Percentiles rank a stretch among this genome's conserved stretches.
Conservation (phyloP, 2,329 filamentous ascomycete genomes). For the Oidium heveae region DNA sequence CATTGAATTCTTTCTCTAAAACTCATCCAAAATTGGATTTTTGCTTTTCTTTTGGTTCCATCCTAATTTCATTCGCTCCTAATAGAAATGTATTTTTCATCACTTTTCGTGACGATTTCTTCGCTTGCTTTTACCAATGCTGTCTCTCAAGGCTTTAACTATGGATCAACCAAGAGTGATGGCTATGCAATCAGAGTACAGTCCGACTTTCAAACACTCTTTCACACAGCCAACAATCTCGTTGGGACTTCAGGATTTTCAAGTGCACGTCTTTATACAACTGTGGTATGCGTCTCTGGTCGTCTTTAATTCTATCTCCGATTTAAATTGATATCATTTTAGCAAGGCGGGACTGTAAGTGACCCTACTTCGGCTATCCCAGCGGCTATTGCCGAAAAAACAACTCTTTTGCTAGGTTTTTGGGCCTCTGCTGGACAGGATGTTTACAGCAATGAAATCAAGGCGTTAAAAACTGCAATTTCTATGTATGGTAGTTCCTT, state of each 20-base stretch:
- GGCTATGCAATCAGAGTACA: constrained; percentile 29
- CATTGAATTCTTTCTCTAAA: too few relatives aligned
- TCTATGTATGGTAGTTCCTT: constrained; percentile 40
- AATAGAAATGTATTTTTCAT: not conserved
- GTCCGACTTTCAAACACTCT: constrained; percentile 41
- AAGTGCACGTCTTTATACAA: constrained; percentile 51
- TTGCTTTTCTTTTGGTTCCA: too few relatives aligned
- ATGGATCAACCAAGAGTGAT: constrained; percentile 39
- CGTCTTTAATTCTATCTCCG: too few relatives aligned
- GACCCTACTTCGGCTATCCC: constrained; percentile 48
- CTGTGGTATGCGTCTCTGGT: constrained; percentile 17
- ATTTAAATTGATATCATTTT: constrained; percentile 7
- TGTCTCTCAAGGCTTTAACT: constrained; percentile 34
- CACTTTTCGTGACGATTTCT: not conserved
- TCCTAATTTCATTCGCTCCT: too few relatives aligned
- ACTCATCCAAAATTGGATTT: too few relatives aligned
- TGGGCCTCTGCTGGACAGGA: constrained; percentile 50
- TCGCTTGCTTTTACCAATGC: constrained; percentile 5
- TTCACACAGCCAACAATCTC: constrained; percentile 38
- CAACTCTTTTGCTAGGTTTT: constrained; percentile 54
- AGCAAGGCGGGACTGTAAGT: constrained; percentile 37
- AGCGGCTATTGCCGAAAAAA: constrained; percentile 60
- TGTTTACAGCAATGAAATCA: constrained; percentile 45
- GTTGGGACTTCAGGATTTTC: constrained; percentile 39
- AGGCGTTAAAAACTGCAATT: constrained; percentile 45